These are phyloP conservation scores for Ophiostoma sp. DNA, from an alignment of 2,329 filamentous ascomycete genomes.

Conservation along the genomic window DNA sequence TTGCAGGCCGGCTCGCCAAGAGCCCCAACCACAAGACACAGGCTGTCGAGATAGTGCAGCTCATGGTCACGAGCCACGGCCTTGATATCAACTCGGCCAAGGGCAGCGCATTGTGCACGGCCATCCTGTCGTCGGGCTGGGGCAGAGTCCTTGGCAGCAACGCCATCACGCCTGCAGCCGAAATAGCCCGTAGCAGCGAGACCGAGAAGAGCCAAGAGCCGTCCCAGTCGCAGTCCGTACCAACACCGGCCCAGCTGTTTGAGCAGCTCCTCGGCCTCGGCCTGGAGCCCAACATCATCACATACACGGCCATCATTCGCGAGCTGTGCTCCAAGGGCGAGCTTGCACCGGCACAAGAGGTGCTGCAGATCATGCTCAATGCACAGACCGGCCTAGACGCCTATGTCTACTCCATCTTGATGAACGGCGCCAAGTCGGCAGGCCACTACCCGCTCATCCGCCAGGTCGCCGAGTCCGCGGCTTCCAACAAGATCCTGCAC, in stretches of 20 bases:
- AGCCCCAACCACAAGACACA: slow-evolving; percentile 36
- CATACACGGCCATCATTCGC: slow-evolving; percentile 63
- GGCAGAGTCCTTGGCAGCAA: background rate
- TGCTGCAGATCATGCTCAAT: slow-evolving; percentile 58
- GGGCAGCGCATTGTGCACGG: slow-evolving; percentile 53
- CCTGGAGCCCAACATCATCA: slow-evolving; percentile 56
- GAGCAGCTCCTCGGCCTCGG: slow-evolving; percentile 55
- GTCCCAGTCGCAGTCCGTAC: slow-evolving; percentile 13
- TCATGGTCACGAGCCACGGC: slow-evolving; percentile 33
- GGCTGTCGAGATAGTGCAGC: slow-evolving; percentile 43
- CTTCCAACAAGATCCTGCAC: slow-evolving; percentile 44
- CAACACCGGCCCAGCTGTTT: slow-evolving; percentile 51
- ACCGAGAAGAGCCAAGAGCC: background rate
- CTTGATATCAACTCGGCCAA: slow-evolving; percentile 44
- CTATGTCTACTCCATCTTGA: slow-evolving; percentile 62
- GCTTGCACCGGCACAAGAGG: slow-evolving; percentile 55
- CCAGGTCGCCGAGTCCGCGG: slow-evolving; percentile 50
- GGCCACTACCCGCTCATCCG: slow-evolving; percentile 51
- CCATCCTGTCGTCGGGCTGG: slow-evolving; percentile 42
- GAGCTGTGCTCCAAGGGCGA: slow-evolving; percentile 65
- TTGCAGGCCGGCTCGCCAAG: slow-evolving; percentile 44
- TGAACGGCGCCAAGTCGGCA: slow-evolving; percentile 62
- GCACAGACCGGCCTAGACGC: slow-evolving; percentile 58
- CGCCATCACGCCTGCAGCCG: background rate
- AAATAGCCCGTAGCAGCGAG: background rate